Base-by-base conservation (phyloP, 169 alveolate species). In the Plasmodium sp. region DNA sequence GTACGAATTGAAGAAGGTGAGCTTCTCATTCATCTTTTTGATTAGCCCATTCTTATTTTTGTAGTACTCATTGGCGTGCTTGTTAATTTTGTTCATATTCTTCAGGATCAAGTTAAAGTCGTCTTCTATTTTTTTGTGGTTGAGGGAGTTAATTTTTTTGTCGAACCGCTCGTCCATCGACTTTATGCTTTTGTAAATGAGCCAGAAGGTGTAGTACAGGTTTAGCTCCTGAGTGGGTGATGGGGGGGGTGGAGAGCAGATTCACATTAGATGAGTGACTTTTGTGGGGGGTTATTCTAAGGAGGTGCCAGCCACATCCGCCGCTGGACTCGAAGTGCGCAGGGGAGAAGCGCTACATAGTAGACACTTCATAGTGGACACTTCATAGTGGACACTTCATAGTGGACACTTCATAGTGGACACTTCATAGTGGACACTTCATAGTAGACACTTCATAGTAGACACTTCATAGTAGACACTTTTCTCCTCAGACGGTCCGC, bases 61-160 rank as follows among this genome's bases (percentile, higher is more conserved):
- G 51, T 90, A 90, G 51, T 90, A 90, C 36, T 90, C 90, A 80
- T 90, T 90, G 34, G 94, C 94, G 48, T 90, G 90, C 54, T 90
- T 90, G 74, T 90, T 90, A 90, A 90, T 90, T 90, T 80, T 90
- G 83, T 90, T 90, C 94, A 90, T 90, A 79, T 90, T 90, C 80
- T 90, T 90, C 71, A 90, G 31, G 48, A 90, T 90, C 81, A 90
- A 58, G 74, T 90, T 90, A 81, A 90, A 90, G 33, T 90, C 94
- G 31, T 90, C 94, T 80, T 90, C 94, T 90, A 90, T 80, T 80
- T 90, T 90, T 79, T 90, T 90, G 54, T 90, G 71, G 72, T 90
- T 90, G 27, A 90, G 82, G 18, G 90, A 79, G 34, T 90, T 90
- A 0, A 90, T 80, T 90, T 90, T 90, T 90, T 90, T 90, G 41